phyloP scores from a whole-genome alignment of 1,284 basidiomycete species.

The Lentinula novae-zelandiae region DNA sequence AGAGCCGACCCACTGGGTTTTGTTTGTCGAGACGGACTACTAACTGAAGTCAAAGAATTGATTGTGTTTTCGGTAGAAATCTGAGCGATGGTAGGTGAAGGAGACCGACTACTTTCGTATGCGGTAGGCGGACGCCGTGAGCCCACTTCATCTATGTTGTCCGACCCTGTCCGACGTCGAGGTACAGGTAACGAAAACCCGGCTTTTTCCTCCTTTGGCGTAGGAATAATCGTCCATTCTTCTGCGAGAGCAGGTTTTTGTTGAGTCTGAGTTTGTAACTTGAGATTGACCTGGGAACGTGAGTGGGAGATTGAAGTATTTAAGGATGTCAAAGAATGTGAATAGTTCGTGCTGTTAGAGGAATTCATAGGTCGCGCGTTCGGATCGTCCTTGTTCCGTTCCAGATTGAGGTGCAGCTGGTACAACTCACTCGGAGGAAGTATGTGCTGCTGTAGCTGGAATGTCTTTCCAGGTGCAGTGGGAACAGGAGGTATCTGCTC shows the following conservation, averaged over 20 bases:
- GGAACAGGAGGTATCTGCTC: conserved; percentile 37
- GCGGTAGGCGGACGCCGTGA: conserved; percentile 3
- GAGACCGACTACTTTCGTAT: conserved; percentile 14
- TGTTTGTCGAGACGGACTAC: background rate
- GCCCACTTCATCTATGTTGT: background rate
- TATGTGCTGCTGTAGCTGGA: conserved; percentile 38
- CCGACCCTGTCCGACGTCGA: conserved; percentile 15
- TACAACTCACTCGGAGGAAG: conserved; percentile 48
- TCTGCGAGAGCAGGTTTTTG: conserved; percentile 11
- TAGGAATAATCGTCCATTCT: conserved; percentile 28
- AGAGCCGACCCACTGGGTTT: background rate
- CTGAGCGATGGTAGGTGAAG: conserved; percentile 32
- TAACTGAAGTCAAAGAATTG: conserved; percentile 23
- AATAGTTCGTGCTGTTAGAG: background rate
- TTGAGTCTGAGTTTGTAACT: background rate
- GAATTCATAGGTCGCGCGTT: background rate
- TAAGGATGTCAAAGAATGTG: background rate
- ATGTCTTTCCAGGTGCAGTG: conserved; percentile 22
- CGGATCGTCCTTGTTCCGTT: conserved; percentile 12
- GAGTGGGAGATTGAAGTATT: background rate
- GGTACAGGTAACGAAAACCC: conserved; percentile 31
- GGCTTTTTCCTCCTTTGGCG: conserved; percentile 27
- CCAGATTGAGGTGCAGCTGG: conserved; percentile 22
- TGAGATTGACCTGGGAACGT: background rate
- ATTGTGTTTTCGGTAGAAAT: conserved; percentile 32